Base-by-base conservation (phyloP, 2,329 filamentous ascomycete genomes). In the Claviceps sp. region DNA sequence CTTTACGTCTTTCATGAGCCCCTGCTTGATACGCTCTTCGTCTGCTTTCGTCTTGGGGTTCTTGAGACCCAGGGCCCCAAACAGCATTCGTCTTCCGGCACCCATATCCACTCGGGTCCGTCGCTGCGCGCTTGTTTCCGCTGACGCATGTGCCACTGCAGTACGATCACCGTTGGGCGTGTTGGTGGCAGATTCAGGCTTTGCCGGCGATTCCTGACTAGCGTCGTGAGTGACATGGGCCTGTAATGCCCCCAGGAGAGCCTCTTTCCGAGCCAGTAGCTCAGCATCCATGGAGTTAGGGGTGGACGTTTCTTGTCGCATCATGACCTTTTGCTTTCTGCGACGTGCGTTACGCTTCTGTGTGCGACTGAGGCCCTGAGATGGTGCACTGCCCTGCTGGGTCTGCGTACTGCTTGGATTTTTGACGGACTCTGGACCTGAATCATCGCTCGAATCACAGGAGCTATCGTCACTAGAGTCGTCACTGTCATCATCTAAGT, bases 1-100 rank as follows among this genome's bases (percentile, higher is more conserved):
- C 49, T 67, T 71, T 51, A 74, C 70, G 63, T 75, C 69, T 55
- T 75, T 76, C 70, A 79, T 78, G 24, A 88, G 65, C 52, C 77
- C 76, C 55, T 74, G 70, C 26, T 79, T 78, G 5, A 85, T 66
- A 40, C 76, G 75, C 16, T 83, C 78, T 61, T 84, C 84, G 18
- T 89, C 85, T 34, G 77, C 75, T 58, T 84, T 82, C 1, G 73
- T 81, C 60, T 82, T 85, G 1, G 87, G 85, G 4, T 75, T 76
- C 51, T 79, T 79, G 9, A 89, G 65, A 3, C 86, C 87, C 3
- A 91, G 71, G 6, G 85, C 83, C 8, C 82, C 82, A 59, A 89
- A 87, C 0, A 91, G 65, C 52, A 90, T 70, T 57, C 87, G 77
- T 50, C 79, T 76, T 2, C 82, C 79, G 49, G 83, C 82, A 16